Conservation (phyloP, 2,329 filamentous ascomycete species). For the Talaromyces albobiverticillius region DNA sequence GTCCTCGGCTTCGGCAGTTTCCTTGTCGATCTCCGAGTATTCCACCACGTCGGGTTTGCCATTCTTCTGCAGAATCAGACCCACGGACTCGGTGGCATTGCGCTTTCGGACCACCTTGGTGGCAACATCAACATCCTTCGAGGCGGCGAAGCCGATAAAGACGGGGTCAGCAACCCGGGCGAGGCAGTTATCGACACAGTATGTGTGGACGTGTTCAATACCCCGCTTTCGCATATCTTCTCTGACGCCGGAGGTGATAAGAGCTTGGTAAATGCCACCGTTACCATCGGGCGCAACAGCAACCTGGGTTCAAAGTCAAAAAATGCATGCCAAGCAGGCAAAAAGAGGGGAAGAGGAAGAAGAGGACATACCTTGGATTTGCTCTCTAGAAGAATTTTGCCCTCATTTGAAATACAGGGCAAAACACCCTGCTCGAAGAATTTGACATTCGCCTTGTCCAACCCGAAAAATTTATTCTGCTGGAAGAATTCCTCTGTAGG, state of each 20-base stretch:
- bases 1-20: slow-evolving; percentile 86
- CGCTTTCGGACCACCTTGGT: slow-evolving; percentile 99
- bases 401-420: slow-evolving; percentile 94
- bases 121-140: slow-evolving; percentile 87
- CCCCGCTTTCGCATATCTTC: slow-evolving; percentile 85
- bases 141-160: slow-evolving; percentile 90
- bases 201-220: slow-evolving; percentile 92
- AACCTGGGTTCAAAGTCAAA: slow-evolving; percentile 47
- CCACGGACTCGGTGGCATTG: slow-evolving; percentile 91
- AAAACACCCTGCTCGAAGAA: slow-evolving; percentile 97
- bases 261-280: slow-evolving; percentile 90
- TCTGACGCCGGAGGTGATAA: slow-evolving; percentile 75
- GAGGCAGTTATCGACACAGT: slow-evolving; percentile 99
- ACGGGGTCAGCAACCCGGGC: slow-evolving; percentile 96
- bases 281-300: slow-evolving; percentile 97
- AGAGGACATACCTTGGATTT: slow-evolving; percentile 66
- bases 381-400: slow-evolving; percentile 90
- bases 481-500: slow-evolving; percentile 94
- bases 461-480: slow-evolving; percentile 85
- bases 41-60: slow-evolving; percentile 96
- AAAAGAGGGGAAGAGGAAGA: neutral
- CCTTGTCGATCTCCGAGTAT: slow-evolving; percentile 92
- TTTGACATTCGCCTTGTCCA: slow-evolving; percentile 78
- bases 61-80: slow-evolving; percentile 91
- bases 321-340: neutral